Evolutionary conservation across 805 yeast genomes (phyloP).

Genomic region (Dipodascus geniculatus): DNA sequence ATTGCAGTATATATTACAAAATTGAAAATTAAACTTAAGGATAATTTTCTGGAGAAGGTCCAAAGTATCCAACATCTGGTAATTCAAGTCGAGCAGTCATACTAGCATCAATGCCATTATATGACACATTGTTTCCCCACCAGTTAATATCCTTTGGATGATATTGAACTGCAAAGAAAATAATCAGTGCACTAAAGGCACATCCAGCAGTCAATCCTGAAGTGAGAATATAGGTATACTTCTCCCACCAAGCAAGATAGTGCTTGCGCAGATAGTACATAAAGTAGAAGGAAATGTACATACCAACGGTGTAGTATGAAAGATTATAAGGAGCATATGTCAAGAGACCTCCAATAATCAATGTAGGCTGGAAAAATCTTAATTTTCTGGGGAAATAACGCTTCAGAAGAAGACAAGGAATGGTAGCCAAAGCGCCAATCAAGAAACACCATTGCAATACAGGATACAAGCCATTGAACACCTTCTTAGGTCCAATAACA

Average conservation of each 20-base stretch:
- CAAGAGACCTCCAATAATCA: slow-evolving; percentile 35
- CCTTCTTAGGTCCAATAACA: slow-evolving; percentile 36
- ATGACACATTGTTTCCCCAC: slow-evolving; percentile 38
- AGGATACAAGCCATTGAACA: slow-evolving; percentile 36
- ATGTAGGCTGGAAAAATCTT: slow-evolving; percentile 32
- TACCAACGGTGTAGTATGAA: slow-evolving; percentile 32
- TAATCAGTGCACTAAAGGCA: slow-evolving; percentile 35
- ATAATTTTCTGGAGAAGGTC: slow-evolving; percentile 5
- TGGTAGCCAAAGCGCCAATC: slow-evolving; percentile 27
- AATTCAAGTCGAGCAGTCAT: slow-evolving; percentile 6
- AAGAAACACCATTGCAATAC: slow-evolving; percentile 36
- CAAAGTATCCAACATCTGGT: slow-evolving; percentile 13
- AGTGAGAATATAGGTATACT: slow-evolving; percentile 38
- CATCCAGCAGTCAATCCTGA: slow-evolving; percentile 39
- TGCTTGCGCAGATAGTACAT: slow-evolving; percentile 33
- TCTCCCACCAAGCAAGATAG: slow-evolving; percentile 41
- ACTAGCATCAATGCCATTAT: slow-evolving; percentile 13
- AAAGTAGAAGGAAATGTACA: slow-evolving; percentile 31
- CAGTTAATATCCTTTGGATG: slow-evolving; percentile 27
- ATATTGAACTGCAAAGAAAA: slow-evolving; percentile 32
- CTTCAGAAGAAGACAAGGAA: slow-evolving; percentile 18
- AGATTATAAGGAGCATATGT: slow-evolving; percentile 33
- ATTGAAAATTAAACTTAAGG: background rate
- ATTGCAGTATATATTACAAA: no score
- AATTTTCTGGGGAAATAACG: slow-evolving; percentile 9